These are phyloP conservation scores for Coemansia pectinata DNA, from an alignment of 192 early-diverging fungal genomes.

Conservation along the genomic window DNA sequence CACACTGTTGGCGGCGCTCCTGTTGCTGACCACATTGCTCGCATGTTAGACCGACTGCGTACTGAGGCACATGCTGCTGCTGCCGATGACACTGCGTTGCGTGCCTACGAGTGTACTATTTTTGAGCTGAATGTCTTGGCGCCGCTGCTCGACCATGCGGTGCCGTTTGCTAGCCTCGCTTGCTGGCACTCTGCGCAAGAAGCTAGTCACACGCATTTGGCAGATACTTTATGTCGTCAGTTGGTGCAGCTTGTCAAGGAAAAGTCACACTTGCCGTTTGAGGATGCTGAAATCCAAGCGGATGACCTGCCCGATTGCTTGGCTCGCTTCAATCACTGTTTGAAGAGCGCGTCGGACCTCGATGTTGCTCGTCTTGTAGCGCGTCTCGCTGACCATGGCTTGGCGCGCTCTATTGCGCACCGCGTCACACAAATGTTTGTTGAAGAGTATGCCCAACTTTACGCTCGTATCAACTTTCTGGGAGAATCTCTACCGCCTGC, in stretches of 20 bases:
- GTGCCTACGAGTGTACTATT: slow-evolving; percentile 26
- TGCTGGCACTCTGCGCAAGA: not conserved
- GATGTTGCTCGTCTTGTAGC: slow-evolving; percentile 29
- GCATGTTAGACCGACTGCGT: slow-evolving; percentile 1
- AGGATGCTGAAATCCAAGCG: not conserved
- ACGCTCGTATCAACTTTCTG: not conserved
- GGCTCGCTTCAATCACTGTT: slow-evolving; percentile 18
- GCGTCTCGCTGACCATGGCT: slow-evolving; percentile 22
- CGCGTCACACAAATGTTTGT: slow-evolving; percentile 22
- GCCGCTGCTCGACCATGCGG: not conserved
- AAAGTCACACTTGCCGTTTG: slow-evolving; percentile 30
- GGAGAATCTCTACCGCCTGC: not conserved
- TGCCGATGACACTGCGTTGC: not conserved
- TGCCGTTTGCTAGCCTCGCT: not conserved
- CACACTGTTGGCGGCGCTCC: not conserved
- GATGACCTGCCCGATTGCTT: not conserved
- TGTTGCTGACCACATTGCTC: not conserved
- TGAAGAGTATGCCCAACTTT: slow-evolving; percentile 17
- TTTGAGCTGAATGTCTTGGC: slow-evolving; percentile 38
- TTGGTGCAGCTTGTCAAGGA: slow-evolving; percentile 19
- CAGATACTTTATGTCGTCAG: slow-evolving; percentile 7
- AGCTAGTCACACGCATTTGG: not conserved
- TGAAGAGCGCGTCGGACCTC: slow-evolving; percentile 29
- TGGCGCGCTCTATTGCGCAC: slow-evolving; percentile 1
- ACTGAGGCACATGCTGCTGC: slow-evolving; percentile 9